Evolutionary conservation across 1,284 basidiomycete species (phyloP).

Genomic region (Lignosus rhinocerotis): DNA sequence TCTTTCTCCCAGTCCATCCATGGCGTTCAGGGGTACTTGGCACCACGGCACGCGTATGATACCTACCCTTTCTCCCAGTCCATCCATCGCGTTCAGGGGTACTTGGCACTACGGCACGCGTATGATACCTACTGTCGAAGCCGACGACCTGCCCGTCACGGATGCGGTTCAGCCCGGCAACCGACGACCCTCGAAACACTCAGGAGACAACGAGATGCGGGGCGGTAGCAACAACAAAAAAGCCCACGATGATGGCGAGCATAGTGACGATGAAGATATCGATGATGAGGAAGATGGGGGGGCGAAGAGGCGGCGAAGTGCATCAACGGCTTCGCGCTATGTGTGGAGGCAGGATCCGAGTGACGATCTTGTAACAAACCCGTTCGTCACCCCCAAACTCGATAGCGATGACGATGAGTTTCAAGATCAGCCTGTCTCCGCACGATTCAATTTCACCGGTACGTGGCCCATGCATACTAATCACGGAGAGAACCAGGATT

Average conservation of each 20-base stretch:
- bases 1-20: slow-evolving; percentile 32
- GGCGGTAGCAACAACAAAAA: slow-evolving; percentile 17
- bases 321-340: background rate
- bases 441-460: slow-evolving; percentile 53
- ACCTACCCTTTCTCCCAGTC: slow-evolving; percentile 35
- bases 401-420: slow-evolving; percentile 41
- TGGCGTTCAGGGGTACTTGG: slow-evolving; percentile 40
- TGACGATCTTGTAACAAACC: slow-evolving; percentile 21
- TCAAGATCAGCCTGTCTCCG: slow-evolving; percentile 40
- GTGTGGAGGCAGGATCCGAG: slow-evolving; percentile 17
- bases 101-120: slow-evolving; percentile 48
- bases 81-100: slow-evolving; percentile 31
- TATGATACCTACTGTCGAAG: slow-evolving; percentile 32
- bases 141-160: slow-evolving; percentile 27
- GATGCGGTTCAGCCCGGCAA: background rate
- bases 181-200: background rate
- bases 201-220: background rate
- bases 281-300: slow-evolving; percentile 11
- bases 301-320: slow-evolving; percentile 10
- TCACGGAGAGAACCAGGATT: background rate
- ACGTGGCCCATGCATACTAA: slow-evolving; percentile 18
- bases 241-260: slow-evolving; percentile 23
- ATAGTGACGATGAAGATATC: slow-evolving; percentile 17
- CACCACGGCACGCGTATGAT: too few relatives aligned
- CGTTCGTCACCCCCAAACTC: slow-evolving; percentile 28